Conservation (phyloP, 169 alveolate species). For the Miamiensis avidus region DNA sequence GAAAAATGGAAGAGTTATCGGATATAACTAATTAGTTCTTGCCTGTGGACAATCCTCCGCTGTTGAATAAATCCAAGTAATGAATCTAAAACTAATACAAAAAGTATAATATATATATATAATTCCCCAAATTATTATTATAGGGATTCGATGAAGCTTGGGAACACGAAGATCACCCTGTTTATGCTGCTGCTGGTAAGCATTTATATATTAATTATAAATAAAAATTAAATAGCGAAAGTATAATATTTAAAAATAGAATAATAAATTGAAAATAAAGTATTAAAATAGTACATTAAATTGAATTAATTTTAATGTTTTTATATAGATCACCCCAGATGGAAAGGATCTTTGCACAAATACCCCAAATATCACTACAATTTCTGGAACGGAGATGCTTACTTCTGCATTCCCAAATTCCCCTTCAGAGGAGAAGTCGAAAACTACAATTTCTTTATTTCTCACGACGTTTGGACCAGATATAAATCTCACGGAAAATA, state of each 20-base stretch:
- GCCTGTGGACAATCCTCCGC: constrained; percentile 36
- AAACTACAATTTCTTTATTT: constrained; percentile 37
- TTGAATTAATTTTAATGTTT: not conserved
- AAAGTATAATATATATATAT: too few species aligned
- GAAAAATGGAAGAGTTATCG: constrained; percentile 45
- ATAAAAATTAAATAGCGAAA: not conserved
- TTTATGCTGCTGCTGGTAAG: constrained; percentile 27
- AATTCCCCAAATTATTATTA: not conserved
- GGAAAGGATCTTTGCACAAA: constrained; percentile 23
- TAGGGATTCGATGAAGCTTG: constrained; percentile 51
- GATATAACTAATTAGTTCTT: constrained; percentile 43
- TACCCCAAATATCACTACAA: constrained; percentile 22
- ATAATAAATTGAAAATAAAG: too few species aligned
- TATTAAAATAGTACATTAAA: too few species aligned
- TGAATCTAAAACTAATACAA: too few species aligned
- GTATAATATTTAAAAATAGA: too few species aligned
- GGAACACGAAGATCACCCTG: constrained; percentile 43
- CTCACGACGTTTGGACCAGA: constrained; percentile 42
- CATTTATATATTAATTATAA: not conserved
- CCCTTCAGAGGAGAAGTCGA: constrained; percentile 53
- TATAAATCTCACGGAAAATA: constrained; percentile 24
- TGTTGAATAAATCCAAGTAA: not conserved
- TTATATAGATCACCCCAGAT: constrained; percentile 7
- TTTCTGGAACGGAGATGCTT: constrained; percentile 35
- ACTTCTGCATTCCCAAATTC: constrained; percentile 48